Conservation (phyloP, 257 asterid genomes). For the Paraleonurus japonicus region DNA sequence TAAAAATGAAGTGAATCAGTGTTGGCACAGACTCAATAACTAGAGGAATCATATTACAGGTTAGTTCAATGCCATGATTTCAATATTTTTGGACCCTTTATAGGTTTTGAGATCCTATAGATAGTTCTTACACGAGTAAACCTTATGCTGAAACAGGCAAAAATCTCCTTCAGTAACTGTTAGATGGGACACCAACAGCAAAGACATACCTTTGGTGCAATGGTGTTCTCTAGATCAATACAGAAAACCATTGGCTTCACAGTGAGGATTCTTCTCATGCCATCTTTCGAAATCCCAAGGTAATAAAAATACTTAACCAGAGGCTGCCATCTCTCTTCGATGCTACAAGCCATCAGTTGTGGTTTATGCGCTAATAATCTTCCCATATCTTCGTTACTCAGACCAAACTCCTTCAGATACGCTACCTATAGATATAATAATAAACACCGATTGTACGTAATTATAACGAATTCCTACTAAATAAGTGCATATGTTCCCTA, state of each 20-base stretch:
- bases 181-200: neutral
- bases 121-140: neutral
- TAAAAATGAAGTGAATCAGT: neutral
- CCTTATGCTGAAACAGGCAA: neutral
- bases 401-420: slow-evolving; percentile 85
- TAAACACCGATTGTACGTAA: neutral
- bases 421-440: slow-evolving; percentile 47
- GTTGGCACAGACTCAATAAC: slow-evolving; percentile 1
- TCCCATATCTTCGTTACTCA: slow-evolving; percentile 68
- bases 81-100: neutral
- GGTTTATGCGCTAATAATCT: slow-evolving; percentile 85
- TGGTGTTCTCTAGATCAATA: slow-evolving; percentile 67
- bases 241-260: slow-evolving; percentile 78
- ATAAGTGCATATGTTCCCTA: neutral
- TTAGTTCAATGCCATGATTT: neutral
- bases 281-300: slow-evolving; percentile 83
- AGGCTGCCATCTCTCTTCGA: slow-evolving; percentile 84
- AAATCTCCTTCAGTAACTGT: neutral
- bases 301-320: slow-evolving; percentile 89
- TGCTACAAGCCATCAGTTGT: slow-evolving; percentile 90
- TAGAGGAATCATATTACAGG: neutral
- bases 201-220: slow-evolving; percentile 79
- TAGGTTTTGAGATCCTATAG: neutral
- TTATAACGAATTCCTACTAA: neutral
- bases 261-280: slow-evolving; percentile 87